These are phyloP conservation scores for Penicillium sp. DNA, from an alignment of 2,329 filamentous ascomycete species.

Conservation along the genomic window DNA sequence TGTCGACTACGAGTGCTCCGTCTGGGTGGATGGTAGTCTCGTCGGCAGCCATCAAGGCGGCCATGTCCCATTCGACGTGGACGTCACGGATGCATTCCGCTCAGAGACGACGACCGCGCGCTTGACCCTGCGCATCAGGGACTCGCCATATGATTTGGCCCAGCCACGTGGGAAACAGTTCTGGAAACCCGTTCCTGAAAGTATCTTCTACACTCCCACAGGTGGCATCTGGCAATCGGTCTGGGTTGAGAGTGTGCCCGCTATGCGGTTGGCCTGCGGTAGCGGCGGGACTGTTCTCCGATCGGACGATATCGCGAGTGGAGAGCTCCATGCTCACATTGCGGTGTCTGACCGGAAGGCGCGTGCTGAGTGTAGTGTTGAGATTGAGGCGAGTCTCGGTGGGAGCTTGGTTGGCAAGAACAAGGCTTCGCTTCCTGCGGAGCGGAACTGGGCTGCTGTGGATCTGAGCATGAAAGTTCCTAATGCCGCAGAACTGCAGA, in stretches of 20 bases:
- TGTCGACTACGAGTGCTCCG: constrained; percentile 51
- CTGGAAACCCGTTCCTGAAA: constrained; percentile 53
- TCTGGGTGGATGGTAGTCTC: constrained; percentile 57
- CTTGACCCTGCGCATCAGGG: constrained; percentile 59
- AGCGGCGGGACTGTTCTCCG: constrained; percentile 61
- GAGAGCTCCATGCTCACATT: constrained; percentile 53
- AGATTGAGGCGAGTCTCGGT: constrained; percentile 54
- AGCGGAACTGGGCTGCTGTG: constrained; percentile 50
- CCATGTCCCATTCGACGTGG: constrained; percentile 61
- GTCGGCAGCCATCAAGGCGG: constrained; percentile 58
- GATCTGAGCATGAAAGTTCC: constrained; percentile 52
- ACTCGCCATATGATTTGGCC: constrained; percentile 63
- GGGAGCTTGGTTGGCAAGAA: constrained; percentile 50
- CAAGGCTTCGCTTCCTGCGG: constrained; percentile 46
- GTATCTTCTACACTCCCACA: constrained; percentile 69
- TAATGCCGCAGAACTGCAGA: constrained; percentile 26
- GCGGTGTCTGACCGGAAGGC: constrained; percentile 43
- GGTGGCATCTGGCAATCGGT: constrained; percentile 74
- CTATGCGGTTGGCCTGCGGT: constrained; percentile 56
- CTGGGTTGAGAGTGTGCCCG: constrained; percentile 59
- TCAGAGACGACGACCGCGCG: constrained; percentile 28
- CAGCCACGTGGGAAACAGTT: constrained; percentile 69
- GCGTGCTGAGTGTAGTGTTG: constrained; percentile 45
- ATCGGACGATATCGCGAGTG: constrained; percentile 54
- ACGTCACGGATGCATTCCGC: constrained; percentile 48